Conservation (phyloP, 1,284 basidiomycete species). For the Coriolopsis trogii region DNA sequence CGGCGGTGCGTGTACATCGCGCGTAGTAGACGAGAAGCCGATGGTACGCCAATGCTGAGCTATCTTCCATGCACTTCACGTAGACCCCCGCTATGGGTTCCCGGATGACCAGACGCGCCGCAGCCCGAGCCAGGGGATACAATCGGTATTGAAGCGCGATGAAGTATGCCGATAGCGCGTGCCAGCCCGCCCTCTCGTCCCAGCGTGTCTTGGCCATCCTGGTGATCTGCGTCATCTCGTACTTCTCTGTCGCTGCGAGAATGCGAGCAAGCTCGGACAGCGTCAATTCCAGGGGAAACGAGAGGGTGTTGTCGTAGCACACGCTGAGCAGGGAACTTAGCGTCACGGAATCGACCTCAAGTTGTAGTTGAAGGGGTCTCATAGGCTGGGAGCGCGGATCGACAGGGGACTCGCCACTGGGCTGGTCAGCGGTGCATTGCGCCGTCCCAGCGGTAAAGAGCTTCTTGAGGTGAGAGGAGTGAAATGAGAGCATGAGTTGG, state of each 20-base stretch:
- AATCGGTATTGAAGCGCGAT: background rate
- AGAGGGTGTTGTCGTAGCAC: slow-evolving; percentile 1
- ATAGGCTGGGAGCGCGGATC: no score
- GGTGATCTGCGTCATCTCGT: background rate
- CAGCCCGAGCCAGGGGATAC: background rate
- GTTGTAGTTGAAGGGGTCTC: no score
- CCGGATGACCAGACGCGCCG: background rate
- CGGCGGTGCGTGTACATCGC: background rate
- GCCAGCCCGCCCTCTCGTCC: background rate
- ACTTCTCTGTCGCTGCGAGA: background rate
- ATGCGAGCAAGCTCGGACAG: background rate
- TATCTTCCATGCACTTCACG: background rate
- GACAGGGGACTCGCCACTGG: no score
- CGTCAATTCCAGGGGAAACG: background rate
- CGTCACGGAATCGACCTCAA: background rate
- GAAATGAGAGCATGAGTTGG: background rate
- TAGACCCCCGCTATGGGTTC: background rate
- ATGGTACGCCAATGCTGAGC: slow-evolving; percentile 5
- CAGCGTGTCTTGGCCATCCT: background rate
- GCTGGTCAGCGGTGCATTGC: no score
- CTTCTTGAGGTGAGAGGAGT: background rate
- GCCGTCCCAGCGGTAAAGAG: background rate
- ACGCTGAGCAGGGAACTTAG: background rate
- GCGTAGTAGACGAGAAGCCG: slow-evolving; percentile 14
- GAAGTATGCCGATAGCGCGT: slow-evolving; percentile 8